Conservation (phyloP, 2,329 filamentous ascomycete genomes). For the Neofusicoccum umdonicola region DNA sequence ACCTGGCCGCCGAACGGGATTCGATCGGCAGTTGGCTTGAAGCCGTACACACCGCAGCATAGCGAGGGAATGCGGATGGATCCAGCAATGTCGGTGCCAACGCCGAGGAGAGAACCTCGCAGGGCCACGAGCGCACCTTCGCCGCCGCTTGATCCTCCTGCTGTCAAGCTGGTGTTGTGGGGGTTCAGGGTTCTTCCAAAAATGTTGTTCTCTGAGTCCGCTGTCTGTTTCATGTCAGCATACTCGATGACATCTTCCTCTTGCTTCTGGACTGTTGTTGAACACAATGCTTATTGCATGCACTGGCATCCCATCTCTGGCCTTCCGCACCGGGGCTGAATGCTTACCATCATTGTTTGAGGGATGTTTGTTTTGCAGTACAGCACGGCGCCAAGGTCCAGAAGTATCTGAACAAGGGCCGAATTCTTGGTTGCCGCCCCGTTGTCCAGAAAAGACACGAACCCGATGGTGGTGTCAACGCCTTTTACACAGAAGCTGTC, state of each 20-base stretch:
- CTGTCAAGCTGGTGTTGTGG: slow-evolving; percentile 49
- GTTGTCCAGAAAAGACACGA: slow-evolving; percentile 41
- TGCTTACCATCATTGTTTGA: slow-evolving; percentile 52
- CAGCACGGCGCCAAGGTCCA: slow-evolving; percentile 48
- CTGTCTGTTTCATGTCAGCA: slow-evolving; percentile 23
- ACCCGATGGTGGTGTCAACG: slow-evolving; percentile 49
- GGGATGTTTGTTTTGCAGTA: slow-evolving; percentile 55
- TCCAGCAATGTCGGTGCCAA: slow-evolving; percentile 34
- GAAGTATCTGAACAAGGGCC: slow-evolving; percentile 34
- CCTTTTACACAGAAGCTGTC: slow-evolving; percentile 52
- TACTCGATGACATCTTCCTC: background rate
- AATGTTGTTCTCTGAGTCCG: slow-evolving; percentile 51
- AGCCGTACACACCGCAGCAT: slow-evolving; percentile 16
- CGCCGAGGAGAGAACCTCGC: slow-evolving; percentile 52
- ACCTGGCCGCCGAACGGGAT: slow-evolving; percentile 40
- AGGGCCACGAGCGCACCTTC: slow-evolving; percentile 56
- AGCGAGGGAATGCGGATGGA: slow-evolving; percentile 18
- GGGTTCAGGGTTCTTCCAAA: slow-evolving; percentile 56
- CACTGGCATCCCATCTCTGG: background rate
- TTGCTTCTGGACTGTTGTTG: too few relatives aligned
- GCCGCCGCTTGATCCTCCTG: slow-evolving; percentile 56
- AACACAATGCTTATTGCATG: too few relatives aligned
- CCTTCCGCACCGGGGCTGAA: background rate
- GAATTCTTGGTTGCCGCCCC: slow-evolving; percentile 21
- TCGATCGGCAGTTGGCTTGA: slow-evolving; percentile 37